These are phyloP conservation scores for Pachyrhizus erosus DNA, from an alignment of 306 rosid species.

Conservation along the genomic window DNA sequence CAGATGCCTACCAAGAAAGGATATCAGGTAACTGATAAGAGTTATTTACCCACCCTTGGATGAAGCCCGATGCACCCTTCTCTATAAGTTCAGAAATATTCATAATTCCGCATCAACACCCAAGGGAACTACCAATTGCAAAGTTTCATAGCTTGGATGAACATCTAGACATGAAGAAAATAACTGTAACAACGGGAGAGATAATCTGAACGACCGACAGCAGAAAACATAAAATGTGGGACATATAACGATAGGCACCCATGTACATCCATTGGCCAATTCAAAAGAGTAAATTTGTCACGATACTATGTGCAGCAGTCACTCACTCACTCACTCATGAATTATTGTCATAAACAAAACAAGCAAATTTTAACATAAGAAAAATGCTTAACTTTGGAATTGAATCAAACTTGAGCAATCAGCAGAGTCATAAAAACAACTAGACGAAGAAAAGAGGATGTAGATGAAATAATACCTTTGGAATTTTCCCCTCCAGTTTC, in stretches of 20 bases:
- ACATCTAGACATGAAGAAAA: background rate
- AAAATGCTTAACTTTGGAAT: background rate
- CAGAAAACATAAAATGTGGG: background rate
- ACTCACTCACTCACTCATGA: slow-evolving; percentile 1
- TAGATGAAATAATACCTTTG: slow-evolving; percentile 48
- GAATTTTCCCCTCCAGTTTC: slow-evolving; percentile 52
- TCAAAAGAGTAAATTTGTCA: slow-evolving; percentile 8
- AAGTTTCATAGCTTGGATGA: slow-evolving; percentile 26
- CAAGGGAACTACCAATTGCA: background rate
- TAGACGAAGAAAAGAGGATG: slow-evolving; percentile 12
- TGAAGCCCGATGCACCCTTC: background rate
- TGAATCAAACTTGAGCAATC: slow-evolving; percentile 23
- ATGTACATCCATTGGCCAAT: slow-evolving; percentile 1
- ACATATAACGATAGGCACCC: slow-evolving; percentile 18
- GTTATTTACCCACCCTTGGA: background rate
- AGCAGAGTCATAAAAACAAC: slow-evolving; percentile 3
- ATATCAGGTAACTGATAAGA: background rate
- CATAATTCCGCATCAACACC: slow-evolving; percentile 17
- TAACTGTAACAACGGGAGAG: background rate
- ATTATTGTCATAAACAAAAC: background rate
- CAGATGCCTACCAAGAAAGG: background rate
- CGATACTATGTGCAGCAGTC: slow-evolving; percentile 5
- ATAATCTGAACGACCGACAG: background rate
- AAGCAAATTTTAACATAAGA: background rate
- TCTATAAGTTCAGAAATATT: slow-evolving; percentile 8